Base-by-base conservation (phyloP, 495 filamentous ascomycete species). In the Neurospora terricola region DNA sequence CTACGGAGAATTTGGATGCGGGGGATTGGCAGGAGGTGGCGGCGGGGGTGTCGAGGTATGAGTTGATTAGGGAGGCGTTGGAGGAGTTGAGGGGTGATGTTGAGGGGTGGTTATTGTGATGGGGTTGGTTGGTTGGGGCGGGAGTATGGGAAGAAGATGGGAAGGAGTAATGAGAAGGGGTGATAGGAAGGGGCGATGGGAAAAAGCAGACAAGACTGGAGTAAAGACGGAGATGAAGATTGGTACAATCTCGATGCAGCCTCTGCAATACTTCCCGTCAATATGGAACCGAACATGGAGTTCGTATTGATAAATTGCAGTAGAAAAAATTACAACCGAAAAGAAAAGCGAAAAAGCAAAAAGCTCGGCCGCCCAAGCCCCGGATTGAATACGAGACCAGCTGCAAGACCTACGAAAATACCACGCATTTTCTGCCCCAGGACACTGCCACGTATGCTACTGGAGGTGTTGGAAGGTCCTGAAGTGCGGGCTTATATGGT, bases 1-100 rank as follows among this genome's bases (percentile, higher is more conserved):
- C 45, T 2, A 23, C n/a, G 9, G 45, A 54, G 45, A 0, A 12
- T 21, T 1, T 76, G 72, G 74, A 76, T 4, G 72, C 73, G 45
- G 72, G 72, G 9, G 66, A 79, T 36, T 79, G 77, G 77, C 74
- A 77, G 21, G 7, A n/a, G 69, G 27, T 42, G 27, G 23, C 76
- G 43, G 69, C 74, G 34, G 72, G 69, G 3, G 39, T 18, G 70
- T 79, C 76, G 71, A 70, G 76, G 42, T 77, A 79, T 68, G 73
- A 74, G 6, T 36, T 79, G 59, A 37, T 79, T 42, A 18, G 3
- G 34, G 76, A 75, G 40, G 70, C 76, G 30, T 71, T 79, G 62
- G 48, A 70, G 9, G 39, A 39, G 42, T 42, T 77, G 45, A 34
- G 42, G 45, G 45, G 21, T 10, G 21, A 7, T 59, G 23, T 62